phyloP scores from a whole-genome alignment of 805 yeast species.

The Nakazawaea wickerhamii region DNA sequence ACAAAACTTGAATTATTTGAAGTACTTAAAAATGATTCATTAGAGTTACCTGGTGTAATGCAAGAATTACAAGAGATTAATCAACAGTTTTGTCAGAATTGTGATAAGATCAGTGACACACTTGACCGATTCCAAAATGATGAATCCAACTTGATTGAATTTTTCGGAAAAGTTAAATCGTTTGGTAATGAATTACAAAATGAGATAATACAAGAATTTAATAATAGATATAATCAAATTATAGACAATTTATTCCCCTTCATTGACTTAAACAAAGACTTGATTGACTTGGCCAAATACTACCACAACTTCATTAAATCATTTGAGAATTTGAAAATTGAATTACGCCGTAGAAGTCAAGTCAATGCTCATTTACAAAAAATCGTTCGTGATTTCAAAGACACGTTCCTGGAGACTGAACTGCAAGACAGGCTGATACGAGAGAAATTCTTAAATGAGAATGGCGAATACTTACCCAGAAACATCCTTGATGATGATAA shows the following conservation, averaged over 20 bases:
- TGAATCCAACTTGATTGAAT: slow-evolving; percentile 36
- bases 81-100: slow-evolving; percentile 46
- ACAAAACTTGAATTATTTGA: slow-evolving; percentile 35
- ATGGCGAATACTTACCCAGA: slow-evolving; percentile 54
- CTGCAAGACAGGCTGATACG: slow-evolving; percentile 40
- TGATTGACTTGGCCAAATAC: slow-evolving; percentile 36
- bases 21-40: slow-evolving; percentile 46
- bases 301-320: slow-evolving; percentile 46
- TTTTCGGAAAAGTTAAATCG: background rate
- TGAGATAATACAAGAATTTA: background rate
- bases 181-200: slow-evolving; percentile 1
- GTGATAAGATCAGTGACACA: slow-evolving; percentile 38
- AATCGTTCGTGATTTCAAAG: slow-evolving; percentile 36
- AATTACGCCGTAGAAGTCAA: slow-evolving; percentile 43
- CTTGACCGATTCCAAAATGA: slow-evolving; percentile 58
- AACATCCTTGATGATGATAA: slow-evolving; percentile 21
- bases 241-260: background rate
- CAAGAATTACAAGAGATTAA: slow-evolving; percentile 57
- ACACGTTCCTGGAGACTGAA: slow-evolving; percentile 32
- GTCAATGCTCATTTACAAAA: slow-evolving; percentile 34
- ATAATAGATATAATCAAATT: background rate
- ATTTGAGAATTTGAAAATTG: slow-evolving; percentile 46
- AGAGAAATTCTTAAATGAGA: slow-evolving; percentile 34
- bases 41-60: slow-evolving; percentile 57
- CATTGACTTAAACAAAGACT: slow-evolving; percentile 1